These are phyloP conservation scores for Lactarius psammicola DNA, from an alignment of 768 basidiomycete genomes.

Conservation along the genomic window DNA sequence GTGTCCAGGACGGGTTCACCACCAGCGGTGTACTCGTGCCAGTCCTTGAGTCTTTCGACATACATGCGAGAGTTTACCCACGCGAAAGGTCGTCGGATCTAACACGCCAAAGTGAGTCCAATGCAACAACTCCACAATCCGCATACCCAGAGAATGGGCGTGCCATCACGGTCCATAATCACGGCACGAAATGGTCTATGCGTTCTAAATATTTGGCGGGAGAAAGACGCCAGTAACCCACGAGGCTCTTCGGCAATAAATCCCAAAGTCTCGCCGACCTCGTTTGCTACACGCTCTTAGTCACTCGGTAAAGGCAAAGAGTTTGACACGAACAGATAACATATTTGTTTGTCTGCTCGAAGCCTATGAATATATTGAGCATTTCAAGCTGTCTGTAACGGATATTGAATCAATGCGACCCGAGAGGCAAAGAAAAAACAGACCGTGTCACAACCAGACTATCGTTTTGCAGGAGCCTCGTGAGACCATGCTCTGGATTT, in stretches of 20 bases:
- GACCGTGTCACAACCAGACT: constrained; percentile 61
- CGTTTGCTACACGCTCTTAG: constrained; percentile 43
- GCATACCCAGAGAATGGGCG: constrained; percentile 71
- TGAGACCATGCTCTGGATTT: constrained; percentile 46
- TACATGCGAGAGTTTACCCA: constrained; percentile 89
- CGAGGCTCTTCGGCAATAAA: constrained; percentile 80
- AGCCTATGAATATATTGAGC: constrained; percentile 85
- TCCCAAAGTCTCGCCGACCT: constrained; percentile 61
- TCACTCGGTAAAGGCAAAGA: neutral
- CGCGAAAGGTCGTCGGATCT: constrained; percentile 78
- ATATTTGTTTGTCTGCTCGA: constrained; percentile 81
- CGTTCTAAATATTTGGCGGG: constrained; percentile 72
- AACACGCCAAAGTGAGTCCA: constrained; percentile 12
- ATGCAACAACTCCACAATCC: constrained; percentile 13
- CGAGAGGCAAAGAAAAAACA: constrained; percentile 4
- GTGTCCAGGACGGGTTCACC: constrained; percentile 59
- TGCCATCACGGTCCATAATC: constrained; percentile 70
- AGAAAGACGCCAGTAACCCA: constrained; percentile 58
- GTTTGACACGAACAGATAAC: constrained; percentile 51
- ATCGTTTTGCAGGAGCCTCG: constrained; percentile 46
- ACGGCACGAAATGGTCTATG: constrained; percentile 80
- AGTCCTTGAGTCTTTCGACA: constrained; percentile 58
- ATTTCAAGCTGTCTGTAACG: constrained; percentile 74
- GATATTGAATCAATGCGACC: neutral
- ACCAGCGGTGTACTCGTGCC: constrained; percentile 40